These are phyloP conservation scores for Sclerotinia nivalis DNA, from an alignment of 2,329 filamentous ascomycete species.

Conservation along the genomic window DNA sequence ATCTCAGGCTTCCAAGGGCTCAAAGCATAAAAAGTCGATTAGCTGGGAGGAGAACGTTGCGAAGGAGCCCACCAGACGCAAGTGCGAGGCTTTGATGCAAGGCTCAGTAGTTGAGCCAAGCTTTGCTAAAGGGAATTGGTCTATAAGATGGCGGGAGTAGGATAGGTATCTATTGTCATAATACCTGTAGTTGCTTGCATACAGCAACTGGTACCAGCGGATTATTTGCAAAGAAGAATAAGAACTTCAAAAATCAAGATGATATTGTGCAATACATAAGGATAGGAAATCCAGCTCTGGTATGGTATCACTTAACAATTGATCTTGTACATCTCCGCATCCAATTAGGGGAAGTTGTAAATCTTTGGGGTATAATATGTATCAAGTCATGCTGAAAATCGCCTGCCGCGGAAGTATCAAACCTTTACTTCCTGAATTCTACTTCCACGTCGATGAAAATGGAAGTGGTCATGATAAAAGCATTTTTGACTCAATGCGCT, in stretches of 20 bases:
- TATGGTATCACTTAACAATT: background rate
- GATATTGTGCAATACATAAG: background rate
- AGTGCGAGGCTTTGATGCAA: constrained; percentile 23
- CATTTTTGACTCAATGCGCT: background rate
- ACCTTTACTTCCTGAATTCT: background rate
- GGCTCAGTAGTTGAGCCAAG: constrained; percentile 23
- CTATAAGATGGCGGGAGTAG: constrained; percentile 23
- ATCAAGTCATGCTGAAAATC: no score
- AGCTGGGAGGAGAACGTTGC: constrained; percentile 9
- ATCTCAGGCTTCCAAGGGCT: constrained; percentile 10
- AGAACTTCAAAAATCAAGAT: background rate
- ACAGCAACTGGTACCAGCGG: background rate
- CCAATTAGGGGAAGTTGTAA: no score
- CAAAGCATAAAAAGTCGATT: constrained; percentile 13
- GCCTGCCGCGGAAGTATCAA: background rate
- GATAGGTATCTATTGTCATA: background rate
- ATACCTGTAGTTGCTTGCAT: background rate
- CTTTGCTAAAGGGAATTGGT: constrained; percentile 22
- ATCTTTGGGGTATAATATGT: no score
- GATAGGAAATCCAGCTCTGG: background rate
- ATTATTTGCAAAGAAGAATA: background rate
- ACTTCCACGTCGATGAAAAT: background rate
- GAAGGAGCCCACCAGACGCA: constrained; percentile 10
- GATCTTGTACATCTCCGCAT: background rate
- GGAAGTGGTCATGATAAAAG: background rate